These are phyloP conservation scores for Chamaecyparis obtusa DNA, from an alignment of 75 land plant species.

Conservation along the genomic window DNA sequence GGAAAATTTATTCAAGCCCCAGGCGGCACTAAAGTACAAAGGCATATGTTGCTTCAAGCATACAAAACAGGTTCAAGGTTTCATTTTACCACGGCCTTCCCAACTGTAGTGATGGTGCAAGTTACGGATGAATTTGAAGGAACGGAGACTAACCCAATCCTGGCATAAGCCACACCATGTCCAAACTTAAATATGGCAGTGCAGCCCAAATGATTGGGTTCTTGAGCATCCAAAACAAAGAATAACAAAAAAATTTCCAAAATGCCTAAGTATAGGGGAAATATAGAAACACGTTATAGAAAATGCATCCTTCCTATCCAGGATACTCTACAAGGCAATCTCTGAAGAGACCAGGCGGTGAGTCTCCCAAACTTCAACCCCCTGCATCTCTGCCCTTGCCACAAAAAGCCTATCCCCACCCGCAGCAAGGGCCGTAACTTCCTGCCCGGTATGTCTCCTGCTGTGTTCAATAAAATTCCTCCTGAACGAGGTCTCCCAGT, in stretches of 20 bases:
- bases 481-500: conserved; percentile 67
- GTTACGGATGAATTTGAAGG: neutral
- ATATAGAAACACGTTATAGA: too few species aligned
- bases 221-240: neutral
- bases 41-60: neutral
- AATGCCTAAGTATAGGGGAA: neutral
- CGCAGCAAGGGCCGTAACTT: conserved; percentile 49
- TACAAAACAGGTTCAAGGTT: neutral
- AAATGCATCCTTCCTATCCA: neutral
- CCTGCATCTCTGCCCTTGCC: conserved; percentile 62
- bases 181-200: neutral
- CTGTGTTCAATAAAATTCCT: conserved; percentile 40
- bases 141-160: neutral
- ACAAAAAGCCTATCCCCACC: conserved; percentile 80
- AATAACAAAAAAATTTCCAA: neutral
- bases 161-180: neutral
- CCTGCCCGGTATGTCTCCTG: conserved; percentile 37
- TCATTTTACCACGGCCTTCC: neutral
- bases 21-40: neutral
- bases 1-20: neutral
- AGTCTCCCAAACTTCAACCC: conserved; percentile 82
- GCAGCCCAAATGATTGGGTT: neutral
- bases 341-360: neutral
- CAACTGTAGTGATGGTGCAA: neutral
- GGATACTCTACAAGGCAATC: neutral